Evolutionary conservation across 805 yeast genomes (phyloP), one percentile per base, ranked within the genome.

Genomic region (Danielia reshetovae): DNA sequence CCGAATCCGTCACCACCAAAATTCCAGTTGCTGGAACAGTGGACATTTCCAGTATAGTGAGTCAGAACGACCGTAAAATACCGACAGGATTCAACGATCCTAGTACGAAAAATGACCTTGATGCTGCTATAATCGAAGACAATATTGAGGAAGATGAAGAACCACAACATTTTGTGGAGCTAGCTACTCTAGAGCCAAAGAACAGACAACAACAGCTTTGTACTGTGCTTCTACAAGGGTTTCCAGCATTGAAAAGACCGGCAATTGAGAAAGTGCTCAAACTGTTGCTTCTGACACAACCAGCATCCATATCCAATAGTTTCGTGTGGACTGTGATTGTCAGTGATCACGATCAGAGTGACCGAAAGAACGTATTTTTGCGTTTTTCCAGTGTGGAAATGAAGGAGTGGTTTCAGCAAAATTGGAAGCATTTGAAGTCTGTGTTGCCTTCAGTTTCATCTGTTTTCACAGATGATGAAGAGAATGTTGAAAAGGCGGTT

Each of bases 241-340:
- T 71, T 34, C 66, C 64, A 5, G 55, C 52, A 10, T 39, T 68
- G 4, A 45, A 51, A 21, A 47, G 48, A 26, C 36, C 39, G 2
- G 46, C 55, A 1, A 47, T 67, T 15, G 74, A 68, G 37, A 59
- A 54, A 31, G 37, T 68, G 0, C 43, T 71, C 17, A 39, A 42
- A 15, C 38, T 37, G 4, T 32, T 62, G 2, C 27, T 55, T 2
- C 27, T 21, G 39, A n/a, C 27, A 29, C 39, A 33, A 27, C 39
- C 17, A 30, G 33, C 17, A 10, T 23, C 25, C 2, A n/a, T 15
- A 11, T 27, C 36, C 18, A 37, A 35, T 7, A 6, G 34, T 2
- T 68, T 52, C 42, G 32, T 30, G 13, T 71, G 75, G 72, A 52
- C 64, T 16, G 44, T 48, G 24, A 46, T 63, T 7, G 59, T 53